phyloP scores from a whole-genome alignment of 1,139 yeast genomes.

The Magnusiomyces suaveolens region DNA sequence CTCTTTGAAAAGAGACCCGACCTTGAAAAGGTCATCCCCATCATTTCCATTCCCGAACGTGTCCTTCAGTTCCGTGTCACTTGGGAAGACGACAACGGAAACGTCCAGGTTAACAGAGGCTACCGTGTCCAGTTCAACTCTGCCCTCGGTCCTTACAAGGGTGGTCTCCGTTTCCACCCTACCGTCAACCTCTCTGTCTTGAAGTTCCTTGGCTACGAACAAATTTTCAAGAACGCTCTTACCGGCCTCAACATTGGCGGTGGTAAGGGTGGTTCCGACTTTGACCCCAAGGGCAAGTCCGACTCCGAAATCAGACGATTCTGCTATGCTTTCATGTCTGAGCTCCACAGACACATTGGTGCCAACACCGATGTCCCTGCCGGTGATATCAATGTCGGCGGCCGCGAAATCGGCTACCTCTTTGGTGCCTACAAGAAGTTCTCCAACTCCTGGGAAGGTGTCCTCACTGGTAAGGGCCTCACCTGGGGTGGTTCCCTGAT shows the following conservation, averaged over 20 bases:
- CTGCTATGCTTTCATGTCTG: conserved; percentile 93
- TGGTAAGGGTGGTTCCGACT: conserved; percentile 99
- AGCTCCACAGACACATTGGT: conserved; percentile 91
- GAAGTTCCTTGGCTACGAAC: conserved; percentile 96
- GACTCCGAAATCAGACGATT: conserved; percentile 93
- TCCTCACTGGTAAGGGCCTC: conserved; percentile 94
- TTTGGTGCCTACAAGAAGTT: conserved; percentile 93
- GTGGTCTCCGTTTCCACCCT: conserved; percentile 97
- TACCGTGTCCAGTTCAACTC: conserved; percentile 98
- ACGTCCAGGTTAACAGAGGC: conserved; percentile 89
- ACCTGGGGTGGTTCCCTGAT: conserved; percentile 98
- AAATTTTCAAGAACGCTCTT: conserved; percentile 94
- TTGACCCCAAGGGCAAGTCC: conserved; percentile 91
- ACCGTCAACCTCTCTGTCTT: conserved; percentile 89
- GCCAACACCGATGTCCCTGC: conserved; percentile 97
- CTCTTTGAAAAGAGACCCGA: conserved; percentile 83
- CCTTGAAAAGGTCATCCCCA: conserved; percentile 79
- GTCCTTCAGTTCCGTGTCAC: conserved; percentile 91
- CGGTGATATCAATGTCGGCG: conserved; percentile 92
- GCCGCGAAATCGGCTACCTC: conserved; percentile 84
- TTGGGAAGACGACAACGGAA: conserved; percentile 95
- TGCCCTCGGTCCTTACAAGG: conserved; percentile 97
- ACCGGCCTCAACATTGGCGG: conserved; percentile 98
- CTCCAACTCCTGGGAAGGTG: conserved; percentile 94
- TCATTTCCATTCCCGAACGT: conserved; percentile 92